Conservation (phyloP, 768 basidiomycete species). For the Ephemerocybe angulata region DNA sequence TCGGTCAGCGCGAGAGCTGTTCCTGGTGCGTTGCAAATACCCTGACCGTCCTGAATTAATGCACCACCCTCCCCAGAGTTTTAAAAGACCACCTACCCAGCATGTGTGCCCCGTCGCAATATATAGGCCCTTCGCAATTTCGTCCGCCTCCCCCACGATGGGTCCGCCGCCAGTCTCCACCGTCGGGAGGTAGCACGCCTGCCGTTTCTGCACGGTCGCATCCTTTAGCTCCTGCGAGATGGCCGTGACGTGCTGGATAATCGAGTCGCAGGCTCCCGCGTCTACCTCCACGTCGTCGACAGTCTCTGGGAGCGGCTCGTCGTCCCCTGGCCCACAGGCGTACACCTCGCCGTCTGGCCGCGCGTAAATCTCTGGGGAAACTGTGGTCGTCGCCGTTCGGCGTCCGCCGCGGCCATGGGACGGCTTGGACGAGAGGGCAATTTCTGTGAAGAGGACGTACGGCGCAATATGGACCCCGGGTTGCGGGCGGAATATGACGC, state of each 20-base stretch:
- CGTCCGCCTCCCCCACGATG: slow-evolving; percentile 60
- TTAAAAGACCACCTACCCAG: slow-evolving; percentile 49
- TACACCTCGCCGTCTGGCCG: slow-evolving; percentile 68
- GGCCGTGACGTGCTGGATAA: slow-evolving; percentile 54
- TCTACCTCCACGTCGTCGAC: slow-evolving; percentile 74
- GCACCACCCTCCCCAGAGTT: neutral
- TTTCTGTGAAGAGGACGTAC: slow-evolving; percentile 82
- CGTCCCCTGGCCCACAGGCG: slow-evolving; percentile 78
- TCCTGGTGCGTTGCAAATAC: slow-evolving; percentile 80
- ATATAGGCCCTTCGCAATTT: slow-evolving; percentile 58
- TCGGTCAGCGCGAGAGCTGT: slow-evolving; percentile 74
- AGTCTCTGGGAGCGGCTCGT: slow-evolving; percentile 54
- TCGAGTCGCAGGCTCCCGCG: slow-evolving; percentile 47
- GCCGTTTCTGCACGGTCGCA: slow-evolving; percentile 47
- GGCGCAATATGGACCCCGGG: slow-evolving; percentile 51
- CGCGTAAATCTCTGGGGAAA: slow-evolving; percentile 68
- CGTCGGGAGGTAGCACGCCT: slow-evolving; percentile 78
- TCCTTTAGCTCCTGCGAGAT: slow-evolving; percentile 56
- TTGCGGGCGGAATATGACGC: slow-evolving; percentile 57
- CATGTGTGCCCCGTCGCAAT: slow-evolving; percentile 79
- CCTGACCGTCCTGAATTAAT: slow-evolving; percentile 34
- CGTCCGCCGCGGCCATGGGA: too few species aligned
- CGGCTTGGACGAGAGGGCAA: slow-evolving; percentile 30
- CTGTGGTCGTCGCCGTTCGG: slow-evolving; percentile 17
- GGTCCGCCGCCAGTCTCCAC: slow-evolving; percentile 60